Evolutionary conservation across 192 early-diverging fungal genomes (phyloP).

Genomic region (Rhizoclosmatium globosum): DNA sequence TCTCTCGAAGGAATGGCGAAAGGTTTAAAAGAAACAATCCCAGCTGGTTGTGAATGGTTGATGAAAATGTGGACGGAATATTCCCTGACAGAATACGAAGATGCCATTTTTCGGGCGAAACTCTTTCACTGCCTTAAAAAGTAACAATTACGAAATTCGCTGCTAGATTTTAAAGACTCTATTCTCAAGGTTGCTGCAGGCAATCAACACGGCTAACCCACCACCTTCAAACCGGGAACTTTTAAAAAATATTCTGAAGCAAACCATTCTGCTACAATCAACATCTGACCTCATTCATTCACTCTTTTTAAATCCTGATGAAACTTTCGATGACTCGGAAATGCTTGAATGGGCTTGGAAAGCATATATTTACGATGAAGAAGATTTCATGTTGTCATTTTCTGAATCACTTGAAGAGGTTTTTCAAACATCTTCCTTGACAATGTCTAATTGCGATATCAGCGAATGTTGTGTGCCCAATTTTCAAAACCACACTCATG

Average conservation of each 20-base stretch:
- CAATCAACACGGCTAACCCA: slow-evolving; percentile 1
- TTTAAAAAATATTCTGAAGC: background rate
- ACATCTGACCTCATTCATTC: slow-evolving; percentile 6
- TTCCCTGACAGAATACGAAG: slow-evolving; percentile 1
- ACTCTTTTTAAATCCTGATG: slow-evolving; percentile 19
- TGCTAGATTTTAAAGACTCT: background rate
- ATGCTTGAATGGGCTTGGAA: slow-evolving; percentile 11
- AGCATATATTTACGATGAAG: background rate
- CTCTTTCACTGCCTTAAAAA: slow-evolving; percentile 23
- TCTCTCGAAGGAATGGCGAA: slow-evolving; percentile 25
- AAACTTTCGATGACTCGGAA: slow-evolving; percentile 4
- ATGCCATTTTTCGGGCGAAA: slow-evolving; percentile 22
- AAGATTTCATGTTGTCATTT: background rate
- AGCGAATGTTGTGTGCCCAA: background rate
- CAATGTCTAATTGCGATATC: background rate
- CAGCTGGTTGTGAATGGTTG: slow-evolving; percentile 27
- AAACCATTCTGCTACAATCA: slow-evolving; percentile 15
- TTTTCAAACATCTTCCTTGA: background rate
- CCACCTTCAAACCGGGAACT: slow-evolving; percentile 34
- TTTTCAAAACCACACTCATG: slow-evolving; percentile 2
- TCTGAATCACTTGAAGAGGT: background rate
- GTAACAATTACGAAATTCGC: background rate
- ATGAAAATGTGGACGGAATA: slow-evolving; percentile 4
- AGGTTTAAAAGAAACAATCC: slow-evolving; percentile 11
- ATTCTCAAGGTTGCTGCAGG: background rate